phyloP scores from a whole-genome alignment of 2,329 filamentous ascomycete species.

The Xylariales sp. region DNA sequence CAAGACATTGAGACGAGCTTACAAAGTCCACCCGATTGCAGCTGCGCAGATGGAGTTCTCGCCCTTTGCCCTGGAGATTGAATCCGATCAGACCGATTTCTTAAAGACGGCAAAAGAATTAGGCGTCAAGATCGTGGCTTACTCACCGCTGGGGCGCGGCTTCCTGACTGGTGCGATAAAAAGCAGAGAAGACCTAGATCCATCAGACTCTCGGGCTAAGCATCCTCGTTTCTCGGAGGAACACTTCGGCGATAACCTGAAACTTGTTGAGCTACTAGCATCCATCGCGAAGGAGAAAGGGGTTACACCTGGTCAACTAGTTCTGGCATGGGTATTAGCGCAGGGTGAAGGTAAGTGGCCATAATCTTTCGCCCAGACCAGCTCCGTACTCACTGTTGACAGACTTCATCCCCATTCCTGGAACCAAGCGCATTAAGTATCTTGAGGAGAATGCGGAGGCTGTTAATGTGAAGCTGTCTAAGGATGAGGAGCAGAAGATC shows the following conservation, averaged over 20 bases:
- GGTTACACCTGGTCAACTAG: slow-evolving; percentile 45
- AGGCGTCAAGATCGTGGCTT: slow-evolving; percentile 48
- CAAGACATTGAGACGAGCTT: slow-evolving; percentile 41
- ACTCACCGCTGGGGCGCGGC: slow-evolving; percentile 35
- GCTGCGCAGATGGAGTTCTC: slow-evolving; percentile 49
- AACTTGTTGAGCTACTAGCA: slow-evolving; percentile 22
- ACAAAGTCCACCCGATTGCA: slow-evolving; percentile 41
- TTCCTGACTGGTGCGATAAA: slow-evolving; percentile 27
- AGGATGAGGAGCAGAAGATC: slow-evolving; percentile 31
- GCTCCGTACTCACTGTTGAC: slow-evolving; percentile 48
- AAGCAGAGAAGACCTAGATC: slow-evolving; percentile 37
- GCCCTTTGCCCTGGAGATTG: slow-evolving; percentile 53
- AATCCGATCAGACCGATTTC: slow-evolving; percentile 42
- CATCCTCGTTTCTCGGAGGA: slow-evolving; percentile 39
- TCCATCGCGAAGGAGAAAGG: slow-evolving; percentile 26
- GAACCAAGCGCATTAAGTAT: slow-evolving; percentile 28
- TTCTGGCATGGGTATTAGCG: slow-evolving; percentile 48
- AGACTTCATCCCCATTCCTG: slow-evolving; percentile 38
- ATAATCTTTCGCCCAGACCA: not conserved
- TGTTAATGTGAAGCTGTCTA: slow-evolving; percentile 26
- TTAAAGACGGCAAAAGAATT: slow-evolving; percentile 48
- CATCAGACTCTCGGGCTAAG: slow-evolving; percentile 32
- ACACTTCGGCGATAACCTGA: slow-evolving; percentile 46
- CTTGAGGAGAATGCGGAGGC: slow-evolving; percentile 29
- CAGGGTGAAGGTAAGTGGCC: slow-evolving; percentile 34